Base-by-base conservation (phyloP, 805 yeast species). In the Priceomyces haplophilus region DNA sequence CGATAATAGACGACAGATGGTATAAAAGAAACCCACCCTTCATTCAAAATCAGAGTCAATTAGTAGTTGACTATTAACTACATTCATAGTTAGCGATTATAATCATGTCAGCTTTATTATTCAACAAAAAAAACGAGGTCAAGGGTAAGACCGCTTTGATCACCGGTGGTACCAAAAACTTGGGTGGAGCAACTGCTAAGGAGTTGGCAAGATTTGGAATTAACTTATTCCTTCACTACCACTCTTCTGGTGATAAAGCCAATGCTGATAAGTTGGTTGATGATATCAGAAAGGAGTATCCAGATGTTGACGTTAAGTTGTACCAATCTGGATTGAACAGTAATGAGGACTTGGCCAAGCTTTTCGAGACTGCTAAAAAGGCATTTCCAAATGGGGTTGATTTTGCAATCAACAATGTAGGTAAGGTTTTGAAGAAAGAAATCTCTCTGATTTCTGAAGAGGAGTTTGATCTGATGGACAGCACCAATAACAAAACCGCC, bases 331-430 rank as follows among this genome's bases (percentile, higher is more conserved):
- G 67, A 33, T 61, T 79, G 38, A 59, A 67, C 19, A 52, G 54
- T 2, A 79, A 78, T 37, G 61, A 50, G 0, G 77, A 72, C 8
- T 63, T 71, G 27, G 56, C 61, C 16, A 59, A 65, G 21, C 59
- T 82, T 41, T 82, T 82, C 51, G 71, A 60, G 13, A 60, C 58
- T 8, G 77, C 80, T 6, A 64, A 64, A 41, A 45, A 56, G 11
- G 58, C 62, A 32, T 73, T 79, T 43, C 83, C 83, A 29, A 54
- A 62, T 16, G 60, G 59, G 1, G 64, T 79, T 48, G 85, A 82
- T 52, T 70, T 78, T 54, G 87, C 86, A n/a, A 68, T 82, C 52
- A 81, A 81, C 64, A 80, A 79, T 49, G 82, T 80, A 31, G 88
- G 88, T 41, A 77, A 63, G 71, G 87, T 82, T 17, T 64, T 82